These are phyloP conservation scores for Neoscytalidium dimidiatum DNA, from an alignment of 2,329 filamentous ascomycete species.

Conservation along the genomic window DNA sequence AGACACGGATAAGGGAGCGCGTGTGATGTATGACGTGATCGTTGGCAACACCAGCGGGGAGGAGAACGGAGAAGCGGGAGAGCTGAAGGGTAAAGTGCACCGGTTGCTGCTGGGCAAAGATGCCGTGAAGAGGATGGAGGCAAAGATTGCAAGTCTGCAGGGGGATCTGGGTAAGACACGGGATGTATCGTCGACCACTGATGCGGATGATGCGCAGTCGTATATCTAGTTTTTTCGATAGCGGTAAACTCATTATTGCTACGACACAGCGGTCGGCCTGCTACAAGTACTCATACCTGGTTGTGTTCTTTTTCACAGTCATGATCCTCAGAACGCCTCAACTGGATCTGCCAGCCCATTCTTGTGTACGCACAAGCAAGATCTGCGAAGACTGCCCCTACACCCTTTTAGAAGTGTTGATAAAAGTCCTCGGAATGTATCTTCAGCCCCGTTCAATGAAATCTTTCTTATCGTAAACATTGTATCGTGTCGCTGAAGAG, in stretches of 20 bases:
- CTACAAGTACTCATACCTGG: too few relatives aligned
- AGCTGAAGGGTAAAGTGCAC: neutral
- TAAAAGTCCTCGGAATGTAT: too few relatives aligned
- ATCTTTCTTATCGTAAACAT: too few relatives aligned
- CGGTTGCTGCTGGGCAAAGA: neutral
- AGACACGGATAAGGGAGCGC: slow-evolving; percentile 56
- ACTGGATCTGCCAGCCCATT: too few relatives aligned
- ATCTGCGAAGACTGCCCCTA: too few relatives aligned
- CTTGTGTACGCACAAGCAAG: too few relatives aligned
- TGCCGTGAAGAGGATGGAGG: neutral
- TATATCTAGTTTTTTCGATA: neutral
- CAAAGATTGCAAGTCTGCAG: neutral
- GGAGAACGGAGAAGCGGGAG: neutral
- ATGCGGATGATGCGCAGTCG: neutral
- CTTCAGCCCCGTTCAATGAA: too few relatives aligned
- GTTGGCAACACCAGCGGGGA: neutral
- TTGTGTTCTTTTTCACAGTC: too few relatives aligned
- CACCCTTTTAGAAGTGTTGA: too few relatives aligned
- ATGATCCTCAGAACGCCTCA: too few relatives aligned
- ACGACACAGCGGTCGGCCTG: neutral
- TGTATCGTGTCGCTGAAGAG: too few relatives aligned
- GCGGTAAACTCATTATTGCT: neutral
- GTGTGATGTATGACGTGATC: slow-evolving; percentile 58
- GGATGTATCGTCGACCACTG: neutral
- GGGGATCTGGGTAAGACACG: neutral